Conservation (phyloP, 2,329 filamentous ascomycete species). For the Exserohilum rostratum region DNA sequence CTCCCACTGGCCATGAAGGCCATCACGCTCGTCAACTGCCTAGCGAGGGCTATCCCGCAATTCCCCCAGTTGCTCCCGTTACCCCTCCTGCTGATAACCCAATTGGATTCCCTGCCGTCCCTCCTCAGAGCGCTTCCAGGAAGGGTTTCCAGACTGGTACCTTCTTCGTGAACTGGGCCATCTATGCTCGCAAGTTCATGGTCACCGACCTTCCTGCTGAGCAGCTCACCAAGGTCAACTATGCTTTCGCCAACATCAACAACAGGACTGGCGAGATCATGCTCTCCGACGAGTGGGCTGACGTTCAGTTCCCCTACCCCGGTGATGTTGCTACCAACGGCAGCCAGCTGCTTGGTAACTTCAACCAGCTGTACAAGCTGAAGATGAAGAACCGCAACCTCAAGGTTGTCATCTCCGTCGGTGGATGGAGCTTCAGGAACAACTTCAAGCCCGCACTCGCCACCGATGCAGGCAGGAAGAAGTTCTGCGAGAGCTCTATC, state of each 20-base stretch:
- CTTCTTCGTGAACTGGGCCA: conserved; percentile 77
- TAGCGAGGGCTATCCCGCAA: too few species aligned
- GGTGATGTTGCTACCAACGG: conserved; percentile 70
- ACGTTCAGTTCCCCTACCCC: conserved; percentile 68
- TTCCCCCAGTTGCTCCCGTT: too few species aligned
- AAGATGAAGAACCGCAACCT: conserved; percentile 78
- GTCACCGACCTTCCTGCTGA: conserved; percentile 82
- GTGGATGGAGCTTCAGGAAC: conserved; percentile 76
- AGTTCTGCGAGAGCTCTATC: conserved; percentile 73
- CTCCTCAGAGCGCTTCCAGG: conserved; percentile 43
- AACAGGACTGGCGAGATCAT: conserved; percentile 74
- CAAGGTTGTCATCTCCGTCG: conserved; percentile 81
- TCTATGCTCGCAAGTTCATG: conserved; percentile 81
- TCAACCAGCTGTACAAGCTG: conserved; percentile 76
- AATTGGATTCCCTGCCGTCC: too few species aligned
- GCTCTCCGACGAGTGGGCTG: conserved; percentile 31
- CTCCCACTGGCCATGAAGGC: too few species aligned
- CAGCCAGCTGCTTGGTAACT: conserved; percentile 74
- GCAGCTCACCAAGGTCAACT: conserved; percentile 85
- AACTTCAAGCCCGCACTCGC: conserved; percentile 77
- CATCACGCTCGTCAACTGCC: too few species aligned
- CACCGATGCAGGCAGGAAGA: conserved; percentile 64
- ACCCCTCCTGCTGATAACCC: too few species aligned
- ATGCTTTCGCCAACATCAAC: conserved; percentile 86
- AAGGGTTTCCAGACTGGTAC: conserved; percentile 66